Evolutionary conservation across 2,329 filamentous ascomycete species (phyloP), one percentile per base, ranked within the genome.

Genomic region (Fusarium robinianum): DNA sequence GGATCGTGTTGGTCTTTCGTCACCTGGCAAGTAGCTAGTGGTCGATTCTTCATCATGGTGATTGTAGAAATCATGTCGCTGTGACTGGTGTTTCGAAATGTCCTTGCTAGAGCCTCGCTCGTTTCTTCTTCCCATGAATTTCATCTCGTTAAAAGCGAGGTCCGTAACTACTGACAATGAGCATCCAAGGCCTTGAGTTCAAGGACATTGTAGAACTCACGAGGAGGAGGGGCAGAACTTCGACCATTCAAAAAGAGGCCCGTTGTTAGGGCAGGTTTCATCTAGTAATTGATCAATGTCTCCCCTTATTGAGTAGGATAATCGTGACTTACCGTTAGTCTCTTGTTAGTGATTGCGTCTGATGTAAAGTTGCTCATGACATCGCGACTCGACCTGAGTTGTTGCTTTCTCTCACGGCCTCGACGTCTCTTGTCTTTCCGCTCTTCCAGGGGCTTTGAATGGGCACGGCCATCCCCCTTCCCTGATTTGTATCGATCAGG

Each of bases 301-400:
- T 22, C n/a, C 17, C 4, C 7, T 11, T 9, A 9, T 26, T n/a
- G 17, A 6, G 16, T n/a, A 7, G 16, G 3, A 5, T n/a, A 14
- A 9, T 9, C 1, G 12, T 11, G 3, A 44, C 63, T 42, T 35
- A 70, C 71, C 9, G 58, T 68, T 15, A 70, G 44, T 32, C 56
- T 61, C 6, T 53, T 53, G 12, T 72, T 71, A 8, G 73, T 63
- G 27, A 86, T 72, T 37, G 75, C 76, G 4, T 73, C 63, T 1
- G 82, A 83, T 9, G 67, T 67, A 49, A 85, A 87, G 14, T 76
- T 76, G 6, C 72, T 64, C 63, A 83, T 76, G 6, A 84, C 68
- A 26, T 77, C 73, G 39, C 70, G 71, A 10, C 71, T 63, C 1
- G 69, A 69, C 5, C 61, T 58, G 23, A 70, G 47, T 9, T 39